Evolutionary conservation across 2,329 filamentous ascomycete species (phyloP).

Genomic region (Cordyceps militaris): DNA sequence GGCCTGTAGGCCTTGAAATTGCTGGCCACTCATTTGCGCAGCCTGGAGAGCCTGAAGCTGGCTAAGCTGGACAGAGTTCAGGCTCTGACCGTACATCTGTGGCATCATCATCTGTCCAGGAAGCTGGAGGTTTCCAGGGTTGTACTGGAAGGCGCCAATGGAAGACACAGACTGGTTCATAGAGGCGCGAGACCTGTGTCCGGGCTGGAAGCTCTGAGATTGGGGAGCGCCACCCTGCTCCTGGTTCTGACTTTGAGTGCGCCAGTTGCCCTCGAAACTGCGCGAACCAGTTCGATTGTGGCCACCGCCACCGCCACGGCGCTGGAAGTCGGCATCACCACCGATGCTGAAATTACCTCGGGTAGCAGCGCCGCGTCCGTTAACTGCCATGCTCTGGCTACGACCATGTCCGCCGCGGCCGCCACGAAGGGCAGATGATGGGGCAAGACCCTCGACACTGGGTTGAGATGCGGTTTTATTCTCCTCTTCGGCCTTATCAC

Average conservation of each 20-base stretch:
- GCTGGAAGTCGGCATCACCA: slow-evolving; percentile 56
- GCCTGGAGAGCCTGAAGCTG: slow-evolving; percentile 91
- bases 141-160: slow-evolving; percentile 82
- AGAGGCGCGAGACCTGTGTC: slow-evolving; percentile 79
- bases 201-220: slow-evolving; percentile 76
- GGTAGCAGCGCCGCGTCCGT: slow-evolving; percentile 60
- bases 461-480: slow-evolving; percentile 27
- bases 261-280: slow-evolving; percentile 98
- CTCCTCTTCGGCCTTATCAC: slow-evolving; percentile 52
- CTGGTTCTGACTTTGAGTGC: slow-evolving; percentile 65
- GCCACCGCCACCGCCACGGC: slow-evolving; percentile 71
- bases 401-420: slow-evolving; percentile 59
- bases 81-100: slow-evolving; percentile 79
- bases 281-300: slow-evolving; percentile 79
- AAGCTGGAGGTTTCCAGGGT: slow-evolving; percentile 72
- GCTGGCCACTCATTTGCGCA: slow-evolving; percentile 73
- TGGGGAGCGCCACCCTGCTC: slow-evolving; percentile 46
- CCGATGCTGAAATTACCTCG: slow-evolving; percentile 44
- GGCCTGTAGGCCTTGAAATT: slow-evolving; percentile 58
- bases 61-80: slow-evolving; percentile 80
- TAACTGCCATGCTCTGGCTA: slow-evolving; percentile 86
- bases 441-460: slow-evolving; percentile 28
- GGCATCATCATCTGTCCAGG: slow-evolving; percentile 82
- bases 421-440: slow-evolving; percentile 39
- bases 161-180: slow-evolving; percentile 79